Evolutionary conservation across 148 eudicot species (phyloP), one percentile per base, ranked within the genome.

Genomic region (Arctostaphylos glauca): DNA sequence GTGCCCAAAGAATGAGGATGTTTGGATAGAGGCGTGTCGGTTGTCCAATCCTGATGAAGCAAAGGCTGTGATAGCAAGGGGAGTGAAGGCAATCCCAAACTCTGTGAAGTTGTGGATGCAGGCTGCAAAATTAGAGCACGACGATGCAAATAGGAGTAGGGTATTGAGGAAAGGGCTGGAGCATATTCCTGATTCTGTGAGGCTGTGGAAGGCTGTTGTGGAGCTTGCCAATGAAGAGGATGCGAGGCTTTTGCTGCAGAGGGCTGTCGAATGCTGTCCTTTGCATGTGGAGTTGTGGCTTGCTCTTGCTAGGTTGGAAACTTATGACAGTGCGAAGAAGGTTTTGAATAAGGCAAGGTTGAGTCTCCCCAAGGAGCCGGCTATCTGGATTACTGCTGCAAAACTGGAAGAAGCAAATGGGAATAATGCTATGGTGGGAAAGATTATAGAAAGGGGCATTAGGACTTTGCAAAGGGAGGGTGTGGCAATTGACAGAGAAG

Each of bases 81-180:
- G 98, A 49, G 95, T 91, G 74, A 96, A 96, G 84, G 90, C 93
- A 43, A 94, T 90, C 72, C 97, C 98, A 0, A 92, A 94, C 75
- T 96, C 99, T 7, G 99, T 96, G 74, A 96, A 94, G 89, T 84
- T 96, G 81, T 96, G 98, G 99, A 84, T 94, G 87, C 93, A 96
- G 76, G 99, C 97, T 47, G 88, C 99, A 49, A 94, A 92, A 82
- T 83, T 94, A 48, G 98, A 96, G 88, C 94, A 90, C 16, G 98
- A 94, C 80, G 93, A 93, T 31, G 84, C 38, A 5, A 92, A 86
- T 47, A 96, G 91, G 91, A 94, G 97, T 86, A 80, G 92, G 83
- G 99, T 96, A 14, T 83, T 96, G 82, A 89, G 97, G 87, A 96
- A 94, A 87, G 99, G 97, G 44, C 98, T 96, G 62, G 98, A 96